Conservation (phyloP, 1,284 basidiomycete species). For the Jaminaea rosea region DNA sequence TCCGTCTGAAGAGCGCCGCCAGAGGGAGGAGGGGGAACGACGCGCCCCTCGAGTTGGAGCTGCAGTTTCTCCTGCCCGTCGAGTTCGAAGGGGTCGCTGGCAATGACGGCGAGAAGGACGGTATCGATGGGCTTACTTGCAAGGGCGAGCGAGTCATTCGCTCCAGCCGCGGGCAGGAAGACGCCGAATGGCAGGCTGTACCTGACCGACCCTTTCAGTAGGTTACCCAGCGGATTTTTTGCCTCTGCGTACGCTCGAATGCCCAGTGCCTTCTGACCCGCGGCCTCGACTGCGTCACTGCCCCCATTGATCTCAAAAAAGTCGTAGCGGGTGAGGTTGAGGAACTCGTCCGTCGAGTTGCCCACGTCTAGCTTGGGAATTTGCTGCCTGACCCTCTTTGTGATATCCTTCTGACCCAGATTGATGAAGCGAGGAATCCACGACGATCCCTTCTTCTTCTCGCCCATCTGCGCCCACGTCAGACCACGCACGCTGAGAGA, state of each 20-base stretch:
- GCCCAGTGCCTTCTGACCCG: slow-evolving; percentile 26
- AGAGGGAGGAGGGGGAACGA: slow-evolving; percentile 21
- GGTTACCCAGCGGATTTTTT: slow-evolving; percentile 30
- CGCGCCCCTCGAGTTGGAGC: slow-evolving; percentile 23
- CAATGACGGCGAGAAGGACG: slow-evolving; percentile 33
- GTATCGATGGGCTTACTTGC: slow-evolving; percentile 8
- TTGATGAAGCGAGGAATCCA: slow-evolving; percentile 28
- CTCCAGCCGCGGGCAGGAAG: slow-evolving; percentile 21
- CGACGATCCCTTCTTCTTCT: slow-evolving; percentile 14
- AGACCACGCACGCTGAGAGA: slow-evolving; percentile 28
- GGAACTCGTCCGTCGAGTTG: slow-evolving; percentile 12
- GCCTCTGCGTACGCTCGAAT: slow-evolving; percentile 31
- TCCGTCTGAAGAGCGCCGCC: neutral
- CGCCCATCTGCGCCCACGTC: slow-evolving; percentile 20
- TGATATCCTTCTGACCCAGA: slow-evolving; percentile 19
- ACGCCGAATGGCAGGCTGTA: slow-evolving; percentile 39
- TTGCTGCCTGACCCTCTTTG: slow-evolving; percentile 21
- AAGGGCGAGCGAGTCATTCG: neutral
- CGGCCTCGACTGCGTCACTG: neutral
- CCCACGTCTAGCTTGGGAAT: slow-evolving; percentile 18
- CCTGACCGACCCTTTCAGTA: slow-evolving; percentile 28
- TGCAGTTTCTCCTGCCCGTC: slow-evolving; percentile 25
- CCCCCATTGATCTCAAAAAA: slow-evolving; percentile 33
- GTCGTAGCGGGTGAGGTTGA: slow-evolving; percentile 21
- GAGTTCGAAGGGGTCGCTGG: slow-evolving; percentile 31